Conservation (phyloP, 768 basidiomycete genomes). For the Suillus occidentalis region DNA sequence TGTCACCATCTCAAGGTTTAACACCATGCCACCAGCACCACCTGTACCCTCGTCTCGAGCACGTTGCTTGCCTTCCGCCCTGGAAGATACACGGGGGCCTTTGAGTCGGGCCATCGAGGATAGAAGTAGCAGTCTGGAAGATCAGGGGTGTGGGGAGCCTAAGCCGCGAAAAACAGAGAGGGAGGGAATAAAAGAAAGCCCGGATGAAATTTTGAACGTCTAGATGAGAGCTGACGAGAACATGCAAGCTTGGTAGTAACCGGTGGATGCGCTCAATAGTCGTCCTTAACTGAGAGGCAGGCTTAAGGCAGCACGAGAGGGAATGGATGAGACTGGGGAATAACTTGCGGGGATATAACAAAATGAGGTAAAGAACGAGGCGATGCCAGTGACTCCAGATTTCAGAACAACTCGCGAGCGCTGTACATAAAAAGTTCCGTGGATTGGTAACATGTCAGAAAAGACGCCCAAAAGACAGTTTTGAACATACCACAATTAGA, state of each 20-base stretch:
- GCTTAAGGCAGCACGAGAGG: not conserved
- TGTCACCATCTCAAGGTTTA: constrained; percentile 56
- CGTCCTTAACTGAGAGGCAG: not conserved
- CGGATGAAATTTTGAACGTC: constrained; percentile 1
- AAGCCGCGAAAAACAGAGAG: not conserved
- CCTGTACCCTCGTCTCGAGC: constrained; percentile 44
- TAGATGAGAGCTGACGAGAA: constrained; percentile 1
- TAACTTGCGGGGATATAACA: not conserved
- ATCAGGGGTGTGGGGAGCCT: not conserved
- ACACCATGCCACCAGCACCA: constrained; percentile 53
- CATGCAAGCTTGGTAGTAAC: constrained; percentile 4
- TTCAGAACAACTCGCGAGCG: not conserved
- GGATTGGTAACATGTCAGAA: constrained; percentile 7
- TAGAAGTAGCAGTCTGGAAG: not conserved
- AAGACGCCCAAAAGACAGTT: constrained; percentile 3
- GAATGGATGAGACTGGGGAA: not conserved
- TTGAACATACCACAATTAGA: not conserved
- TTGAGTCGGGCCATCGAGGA: not conserved
- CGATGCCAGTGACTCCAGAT: not conserved
- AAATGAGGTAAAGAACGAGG: not conserved
- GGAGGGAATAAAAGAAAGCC: not conserved
- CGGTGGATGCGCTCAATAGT: not conserved
- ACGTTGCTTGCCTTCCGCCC: constrained; percentile 14
- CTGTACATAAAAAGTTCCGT: constrained; percentile 9
- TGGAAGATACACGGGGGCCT: constrained; percentile 5